A percentile compares a stretch with the other conserved stretches of the same genome.
phyloP scores from a whole-genome alignment of 164 flowering plant species.

The Dillenia turbinata region DNA sequence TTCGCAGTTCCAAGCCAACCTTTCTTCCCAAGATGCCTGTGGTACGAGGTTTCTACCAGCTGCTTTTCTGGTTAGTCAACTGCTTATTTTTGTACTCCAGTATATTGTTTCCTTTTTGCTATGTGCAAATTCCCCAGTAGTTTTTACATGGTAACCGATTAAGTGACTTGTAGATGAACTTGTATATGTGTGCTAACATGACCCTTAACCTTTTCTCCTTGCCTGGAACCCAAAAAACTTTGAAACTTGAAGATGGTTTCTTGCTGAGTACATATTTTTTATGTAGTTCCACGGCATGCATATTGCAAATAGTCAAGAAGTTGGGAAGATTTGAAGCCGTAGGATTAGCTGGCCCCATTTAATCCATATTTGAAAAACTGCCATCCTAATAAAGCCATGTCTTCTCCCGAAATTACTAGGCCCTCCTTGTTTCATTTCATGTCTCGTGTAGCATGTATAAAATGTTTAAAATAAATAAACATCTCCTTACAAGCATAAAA shows the following conservation, averaged over 20 bases:
- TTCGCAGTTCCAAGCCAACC: constrained; percentile 98
- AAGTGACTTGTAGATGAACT: no score
- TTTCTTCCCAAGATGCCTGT: constrained; percentile 92
- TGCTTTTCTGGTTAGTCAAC: constrained; percentile 74
- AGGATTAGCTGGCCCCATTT: no score
- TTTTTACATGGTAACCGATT: not conserved
- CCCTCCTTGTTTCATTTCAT: not conserved
- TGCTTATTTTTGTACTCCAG: not conserved
- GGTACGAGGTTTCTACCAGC: constrained; percentile 99
- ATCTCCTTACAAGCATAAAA: no score
- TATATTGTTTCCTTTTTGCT: not conserved
- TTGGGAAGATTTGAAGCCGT: no score
- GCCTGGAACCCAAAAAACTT: not conserved
- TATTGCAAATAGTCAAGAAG: no score
- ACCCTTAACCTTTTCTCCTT: not conserved
- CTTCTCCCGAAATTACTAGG: no score
- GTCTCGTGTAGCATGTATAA: not conserved
- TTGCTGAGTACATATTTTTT: no score
- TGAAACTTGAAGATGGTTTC: no score
- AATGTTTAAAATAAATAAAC: not conserved
- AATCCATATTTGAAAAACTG: no score
- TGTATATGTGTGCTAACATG: no score
- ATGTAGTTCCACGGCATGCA: no score
- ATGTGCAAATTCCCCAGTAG: not conserved
- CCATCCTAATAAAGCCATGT: no score